phyloP scores from a whole-genome alignment of 106 monocot genomes.

The Cymbidium sinense region DNA sequence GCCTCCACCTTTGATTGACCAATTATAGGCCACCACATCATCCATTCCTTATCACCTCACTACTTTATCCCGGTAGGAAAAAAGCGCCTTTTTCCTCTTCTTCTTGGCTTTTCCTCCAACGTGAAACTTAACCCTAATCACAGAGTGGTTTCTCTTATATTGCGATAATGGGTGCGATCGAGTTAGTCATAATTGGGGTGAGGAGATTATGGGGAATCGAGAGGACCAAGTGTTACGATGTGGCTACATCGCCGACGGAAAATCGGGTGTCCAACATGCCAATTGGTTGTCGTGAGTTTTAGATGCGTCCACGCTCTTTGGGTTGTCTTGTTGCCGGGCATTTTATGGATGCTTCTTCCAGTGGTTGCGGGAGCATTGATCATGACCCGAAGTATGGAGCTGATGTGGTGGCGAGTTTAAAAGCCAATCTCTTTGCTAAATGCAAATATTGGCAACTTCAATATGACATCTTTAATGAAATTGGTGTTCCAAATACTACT shows the following conservation, averaged over 20 bases:
- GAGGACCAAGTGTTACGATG: constrained; percentile 15
- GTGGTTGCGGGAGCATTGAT: constrained; percentile 10
- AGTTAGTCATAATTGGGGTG: constrained; percentile 8
- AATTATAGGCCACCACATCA: no score
- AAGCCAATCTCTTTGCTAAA: no score
- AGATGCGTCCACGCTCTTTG: constrained; percentile 43
- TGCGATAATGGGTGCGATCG: constrained; percentile 5
- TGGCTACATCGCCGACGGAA: constrained; percentile 3
- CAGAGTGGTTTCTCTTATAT: not conserved
- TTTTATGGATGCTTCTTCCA: constrained; percentile 57
- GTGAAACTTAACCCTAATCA: constrained; percentile 22
- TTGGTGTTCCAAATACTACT: no score
- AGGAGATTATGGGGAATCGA: constrained; percentile 29
- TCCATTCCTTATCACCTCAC: no score
- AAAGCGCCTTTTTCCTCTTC: no score
- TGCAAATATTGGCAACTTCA: no score
- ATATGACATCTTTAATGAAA: no score
- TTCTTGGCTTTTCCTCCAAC: constrained; percentile 2
- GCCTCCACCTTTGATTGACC: no score
- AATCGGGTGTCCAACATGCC: constrained; percentile 20
- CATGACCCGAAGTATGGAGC: constrained; percentile 28
- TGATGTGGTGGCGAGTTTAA: no score
- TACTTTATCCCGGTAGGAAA: no score
- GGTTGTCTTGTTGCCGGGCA: constrained; percentile 59
- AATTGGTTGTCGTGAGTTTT: constrained; percentile 27